A percentile compares a stretch with the other conserved stretches of the same genome.
Conservation (phyloP, 176 grass and related monocot genomes). For the Lolium rigidum region DNA sequence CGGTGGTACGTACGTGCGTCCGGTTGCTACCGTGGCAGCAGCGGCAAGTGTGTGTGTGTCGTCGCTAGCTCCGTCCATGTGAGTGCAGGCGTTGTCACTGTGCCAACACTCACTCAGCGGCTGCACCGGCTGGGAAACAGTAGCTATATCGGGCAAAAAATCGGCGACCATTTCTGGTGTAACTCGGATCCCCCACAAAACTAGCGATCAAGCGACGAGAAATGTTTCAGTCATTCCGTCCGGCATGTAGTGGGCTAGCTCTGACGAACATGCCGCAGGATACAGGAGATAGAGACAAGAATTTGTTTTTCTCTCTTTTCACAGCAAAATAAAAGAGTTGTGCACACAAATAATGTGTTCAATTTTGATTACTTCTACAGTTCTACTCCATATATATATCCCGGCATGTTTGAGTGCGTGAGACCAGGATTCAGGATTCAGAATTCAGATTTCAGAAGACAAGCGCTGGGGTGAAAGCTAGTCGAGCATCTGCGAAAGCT, state of each 20-base stretch:
- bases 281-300: background rate
- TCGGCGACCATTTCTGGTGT: constrained; percentile 44
- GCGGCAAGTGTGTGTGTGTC: constrained; percentile 4
- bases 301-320: background rate
- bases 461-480: constrained; percentile 22
- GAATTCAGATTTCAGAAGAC: background rate
- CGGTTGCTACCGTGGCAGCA: constrained; percentile 24
- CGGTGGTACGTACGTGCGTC: background rate
- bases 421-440: background rate
- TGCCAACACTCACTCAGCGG: constrained; percentile 1
- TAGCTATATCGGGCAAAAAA: constrained; percentile 54
- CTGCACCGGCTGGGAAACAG: constrained; percentile 41
- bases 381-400: background rate
- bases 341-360: background rate
- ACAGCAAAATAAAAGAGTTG: background rate
- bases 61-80: background rate
- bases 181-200: constrained; percentile 27
- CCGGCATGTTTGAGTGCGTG: background rate
- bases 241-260: background rate
- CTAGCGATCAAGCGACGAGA: background rate
- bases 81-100: constrained; percentile 24
- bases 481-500: constrained; percentile 33
- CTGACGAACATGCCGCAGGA: background rate
- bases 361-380: background rate
- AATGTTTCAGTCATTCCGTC: background rate